Evolutionary conservation across 192 early-diverging fungal genomes (phyloP).

Genomic region (Phlyctochytrium bullatum): DNA sequence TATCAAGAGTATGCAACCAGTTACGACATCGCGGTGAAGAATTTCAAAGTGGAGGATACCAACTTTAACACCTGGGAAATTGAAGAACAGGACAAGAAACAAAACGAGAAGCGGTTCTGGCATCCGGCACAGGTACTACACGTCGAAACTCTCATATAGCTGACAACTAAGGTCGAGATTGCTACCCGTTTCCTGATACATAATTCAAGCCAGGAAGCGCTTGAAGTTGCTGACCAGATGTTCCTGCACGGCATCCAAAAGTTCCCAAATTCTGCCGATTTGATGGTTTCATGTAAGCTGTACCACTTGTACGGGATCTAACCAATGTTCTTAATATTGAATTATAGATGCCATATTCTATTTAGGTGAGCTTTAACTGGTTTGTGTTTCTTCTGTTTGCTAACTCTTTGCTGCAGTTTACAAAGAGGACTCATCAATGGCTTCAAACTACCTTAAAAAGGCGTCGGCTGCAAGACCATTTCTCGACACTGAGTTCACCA

Average conservation of each 20-base stretch:
- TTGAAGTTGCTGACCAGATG: slow-evolving; percentile 27
- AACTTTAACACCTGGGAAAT: slow-evolving; percentile 26
- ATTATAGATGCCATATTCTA: slow-evolving; percentile 25
- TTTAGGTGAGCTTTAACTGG: background rate
- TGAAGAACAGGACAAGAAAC: slow-evolving; percentile 7
- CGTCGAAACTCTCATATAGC: background rate
- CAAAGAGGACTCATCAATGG: slow-evolving; percentile 26
- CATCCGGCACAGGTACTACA: slow-evolving; percentile 15
- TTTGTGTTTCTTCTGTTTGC: background rate
- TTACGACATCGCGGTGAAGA: slow-evolving; percentile 18
- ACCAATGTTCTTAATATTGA: background rate
- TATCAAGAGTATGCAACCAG: slow-evolving; percentile 21
- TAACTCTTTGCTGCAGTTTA: slow-evolving; percentile 5
- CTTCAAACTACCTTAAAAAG: slow-evolving; percentile 26
- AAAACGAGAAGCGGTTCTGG: slow-evolving; percentile 23
- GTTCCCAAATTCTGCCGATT: slow-evolving; percentile 18
- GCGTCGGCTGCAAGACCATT: slow-evolving; percentile 13
- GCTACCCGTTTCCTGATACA: slow-evolving; percentile 24
- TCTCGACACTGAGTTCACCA: slow-evolving; percentile 26
- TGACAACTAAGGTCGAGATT: slow-evolving; percentile 21
- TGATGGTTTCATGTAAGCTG: slow-evolving; percentile 29
- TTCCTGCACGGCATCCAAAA: slow-evolving; percentile 29
- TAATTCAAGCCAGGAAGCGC: slow-evolving; percentile 3
- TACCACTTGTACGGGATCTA: background rate
- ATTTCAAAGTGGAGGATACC: slow-evolving; percentile 14